A percentile compares a stretch with the other conserved stretches of the same genome.
These are phyloP conservation scores for Pelargonium myrrhifolium DNA, from an alignment of 441 rosid genomes.

Conservation along the genomic window DNA sequence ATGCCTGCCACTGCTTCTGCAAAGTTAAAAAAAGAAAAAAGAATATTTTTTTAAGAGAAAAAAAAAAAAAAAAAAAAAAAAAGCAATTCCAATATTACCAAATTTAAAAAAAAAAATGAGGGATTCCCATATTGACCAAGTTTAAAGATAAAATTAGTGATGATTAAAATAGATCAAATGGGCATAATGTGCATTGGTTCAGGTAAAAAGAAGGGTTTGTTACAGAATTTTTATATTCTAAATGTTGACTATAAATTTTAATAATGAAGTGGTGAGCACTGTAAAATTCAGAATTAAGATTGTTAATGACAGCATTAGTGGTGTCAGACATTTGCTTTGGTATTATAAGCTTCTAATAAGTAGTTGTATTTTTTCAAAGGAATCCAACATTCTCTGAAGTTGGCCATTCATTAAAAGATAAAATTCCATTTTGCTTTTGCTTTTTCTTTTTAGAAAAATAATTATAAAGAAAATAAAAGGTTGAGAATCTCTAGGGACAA, in stretches of 20 bases:
- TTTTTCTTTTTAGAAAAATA: not conserved
- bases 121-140: no score
- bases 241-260: no score
- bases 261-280: not conserved
- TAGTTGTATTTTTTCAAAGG: conserved; percentile 14
- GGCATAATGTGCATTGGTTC: no score
- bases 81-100: not conserved
- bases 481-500: conserved; percentile 42
- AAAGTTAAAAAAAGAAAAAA: not conserved
- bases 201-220: no score
- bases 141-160: no score
- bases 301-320: not conserved
- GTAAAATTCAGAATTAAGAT: not conserved
- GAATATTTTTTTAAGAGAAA: no score
- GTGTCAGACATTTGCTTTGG: not conserved
- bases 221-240: no score
- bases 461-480: conserved; percentile 12
- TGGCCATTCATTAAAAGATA: conserved; percentile 37
- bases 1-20: conserved; percentile 3
- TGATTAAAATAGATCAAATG: no score
- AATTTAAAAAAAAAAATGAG: no score
- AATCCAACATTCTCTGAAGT: conserved; percentile 40
- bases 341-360: not conserved
- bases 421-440: conserved; percentile 9
- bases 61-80: not conserved